Percentiles rank a stretch among this genome's conserved stretches.
These are phyloP conservation scores for Pistacia atlantica DNA, from an alignment of 345 rosid species.

Conservation along the genomic window DNA sequence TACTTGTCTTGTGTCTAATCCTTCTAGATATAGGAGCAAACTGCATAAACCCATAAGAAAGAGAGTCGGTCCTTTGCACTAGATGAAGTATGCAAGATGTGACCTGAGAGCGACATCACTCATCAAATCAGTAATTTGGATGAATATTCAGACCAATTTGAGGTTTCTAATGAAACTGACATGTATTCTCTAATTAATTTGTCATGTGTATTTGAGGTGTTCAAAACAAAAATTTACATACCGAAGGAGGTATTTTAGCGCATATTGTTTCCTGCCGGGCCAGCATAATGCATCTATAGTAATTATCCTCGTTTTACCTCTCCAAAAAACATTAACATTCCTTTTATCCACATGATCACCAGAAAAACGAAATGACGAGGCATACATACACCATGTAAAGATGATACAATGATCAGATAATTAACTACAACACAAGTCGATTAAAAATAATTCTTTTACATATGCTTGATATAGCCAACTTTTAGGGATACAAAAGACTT, in stretches of 20 bases:
- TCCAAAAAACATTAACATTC: constrained; percentile 53
- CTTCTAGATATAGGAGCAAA: neutral
- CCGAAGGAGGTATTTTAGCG: constrained; percentile 58
- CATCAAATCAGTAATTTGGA: neutral
- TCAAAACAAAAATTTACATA: constrained; percentile 32
- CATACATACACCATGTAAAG: constrained; percentile 60
- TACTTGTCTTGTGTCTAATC: neutral
- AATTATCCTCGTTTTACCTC: constrained; percentile 65
- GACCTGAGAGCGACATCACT: neutral
- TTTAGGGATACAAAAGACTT: neutral
- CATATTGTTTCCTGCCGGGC: constrained; percentile 65
- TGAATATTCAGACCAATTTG: neutral
- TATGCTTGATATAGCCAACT: neutral
- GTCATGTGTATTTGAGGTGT: neutral
- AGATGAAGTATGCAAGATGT: neutral
- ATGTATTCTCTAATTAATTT: neutral
- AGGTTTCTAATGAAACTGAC: neutral
- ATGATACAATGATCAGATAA: constrained; percentile 19
- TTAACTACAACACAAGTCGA: constrained; percentile 19
- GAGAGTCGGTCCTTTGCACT: neutral
- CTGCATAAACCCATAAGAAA: neutral
- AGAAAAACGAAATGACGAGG: constrained; percentile 83
- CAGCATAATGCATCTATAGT: constrained; percentile 84
- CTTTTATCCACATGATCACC: constrained; percentile 68
- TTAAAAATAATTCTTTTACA: neutral